Evolutionary conservation across 1,284 basidiomycete genomes (phyloP).

Genomic region (Meira miltonrushii): DNA sequence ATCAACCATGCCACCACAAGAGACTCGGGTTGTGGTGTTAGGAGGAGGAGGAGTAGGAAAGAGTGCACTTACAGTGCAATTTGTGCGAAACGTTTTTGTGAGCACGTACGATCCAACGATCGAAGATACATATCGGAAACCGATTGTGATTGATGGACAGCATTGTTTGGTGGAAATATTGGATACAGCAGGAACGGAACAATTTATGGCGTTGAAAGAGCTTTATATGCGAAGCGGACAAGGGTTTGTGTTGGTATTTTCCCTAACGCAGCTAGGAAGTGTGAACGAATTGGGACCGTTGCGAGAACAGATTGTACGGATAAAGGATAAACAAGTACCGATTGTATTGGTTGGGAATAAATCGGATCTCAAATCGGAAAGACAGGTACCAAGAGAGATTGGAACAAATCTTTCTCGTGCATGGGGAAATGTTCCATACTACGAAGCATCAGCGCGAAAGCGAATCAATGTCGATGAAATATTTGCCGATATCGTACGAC

Average conservation of each 20-base stretch:
- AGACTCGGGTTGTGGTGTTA: neutral
- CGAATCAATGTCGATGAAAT: slow-evolving; percentile 43
- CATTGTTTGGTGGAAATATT: slow-evolving; percentile 43
- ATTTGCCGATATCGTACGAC: slow-evolving; percentile 40
- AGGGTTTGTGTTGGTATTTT: slow-evolving; percentile 45
- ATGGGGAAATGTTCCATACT: slow-evolving; percentile 46
- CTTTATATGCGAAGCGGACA: slow-evolving; percentile 44
- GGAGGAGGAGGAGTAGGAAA: slow-evolving; percentile 45
- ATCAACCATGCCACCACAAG: neutral
- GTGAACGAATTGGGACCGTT: slow-evolving; percentile 44
- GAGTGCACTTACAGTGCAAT: slow-evolving; percentile 42
- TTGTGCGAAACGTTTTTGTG: slow-evolving; percentile 43
- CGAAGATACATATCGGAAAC: slow-evolving; percentile 45
- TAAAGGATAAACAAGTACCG: slow-evolving; percentile 36
- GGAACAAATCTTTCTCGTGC: slow-evolving; percentile 39
- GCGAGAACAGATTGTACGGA: slow-evolving; percentile 39
- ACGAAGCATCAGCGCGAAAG: slow-evolving; percentile 42
- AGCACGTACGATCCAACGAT: slow-evolving; percentile 48
- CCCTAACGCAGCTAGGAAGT: slow-evolving; percentile 37
- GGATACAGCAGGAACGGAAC: slow-evolving; percentile 46
- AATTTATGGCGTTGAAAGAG: slow-evolving; percentile 46
- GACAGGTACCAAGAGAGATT: slow-evolving; percentile 44
- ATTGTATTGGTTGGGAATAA: slow-evolving; percentile 47
- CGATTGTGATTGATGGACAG: slow-evolving; percentile 38
- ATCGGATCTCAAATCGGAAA: slow-evolving; percentile 32